Evolutionary conservation across 805 yeast species (phyloP).

Genomic region (Suhomyces xylopsoci): DNA sequence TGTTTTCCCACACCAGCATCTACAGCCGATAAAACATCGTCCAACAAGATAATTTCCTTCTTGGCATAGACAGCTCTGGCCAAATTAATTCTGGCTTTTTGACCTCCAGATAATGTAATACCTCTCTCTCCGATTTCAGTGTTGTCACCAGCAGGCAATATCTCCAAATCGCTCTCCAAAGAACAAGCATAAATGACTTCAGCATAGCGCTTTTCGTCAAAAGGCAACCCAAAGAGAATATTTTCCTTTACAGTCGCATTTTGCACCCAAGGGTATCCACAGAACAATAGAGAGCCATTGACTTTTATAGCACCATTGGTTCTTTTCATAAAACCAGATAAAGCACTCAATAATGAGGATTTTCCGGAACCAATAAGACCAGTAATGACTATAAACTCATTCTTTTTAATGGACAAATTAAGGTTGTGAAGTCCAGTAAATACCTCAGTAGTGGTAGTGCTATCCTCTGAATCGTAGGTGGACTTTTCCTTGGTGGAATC

Average conservation of each 20-base stretch:
- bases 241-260: constrained; percentile 76
- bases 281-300: constrained; percentile 49
- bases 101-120: constrained; percentile 85
- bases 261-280: constrained; percentile 82
- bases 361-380: constrained; percentile 86
- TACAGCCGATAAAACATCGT: constrained; percentile 81
- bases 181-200: constrained; percentile 64
- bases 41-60: constrained; percentile 64
- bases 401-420: constrained; percentile 51
- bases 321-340: constrained; percentile 68
- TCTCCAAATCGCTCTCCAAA: constrained; percentile 58
- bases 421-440: constrained; percentile 50
- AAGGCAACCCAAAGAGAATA: constrained; percentile 63
- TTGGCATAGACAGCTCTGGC: constrained; percentile 76
- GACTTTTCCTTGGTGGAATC: constrained; percentile 14
- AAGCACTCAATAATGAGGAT: constrained; percentile 65
- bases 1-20: constrained; percentile 85
- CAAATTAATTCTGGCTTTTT: constrained; percentile 72
- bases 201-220: constrained; percentile 49
- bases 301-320: constrained; percentile 49
- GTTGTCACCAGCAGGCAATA: constrained; percentile 68
- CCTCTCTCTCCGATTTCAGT: constrained; percentile 88
- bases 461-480: constrained; percentile 4
- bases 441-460: neutral
- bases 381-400: constrained; percentile 72